Percentiles rank a stretch among this genome's conserved stretches.
These are phyloP conservation scores for Lichtheimia corymbifera DNA, from an alignment of 371 early-diverging fungal species.

Conservation along the genomic window DNA sequence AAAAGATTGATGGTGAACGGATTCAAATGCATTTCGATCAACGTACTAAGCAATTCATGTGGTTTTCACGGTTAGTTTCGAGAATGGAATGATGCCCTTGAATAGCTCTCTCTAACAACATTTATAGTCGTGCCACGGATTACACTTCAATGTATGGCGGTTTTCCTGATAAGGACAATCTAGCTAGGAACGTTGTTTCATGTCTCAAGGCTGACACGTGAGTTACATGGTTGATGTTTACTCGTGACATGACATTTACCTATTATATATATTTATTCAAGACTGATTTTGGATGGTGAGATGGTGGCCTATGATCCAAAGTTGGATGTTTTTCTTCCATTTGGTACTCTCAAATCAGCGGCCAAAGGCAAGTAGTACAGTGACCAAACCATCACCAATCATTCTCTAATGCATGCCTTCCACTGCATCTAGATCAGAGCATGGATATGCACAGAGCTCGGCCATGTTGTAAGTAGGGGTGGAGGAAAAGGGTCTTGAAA, in stretches of 20 bases:
- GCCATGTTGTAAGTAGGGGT: constrained; percentile 64
- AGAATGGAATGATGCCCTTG: background rate
- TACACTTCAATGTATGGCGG: constrained; percentile 69
- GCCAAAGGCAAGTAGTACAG: constrained; percentile 44
- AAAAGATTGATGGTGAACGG: constrained; percentile 81
- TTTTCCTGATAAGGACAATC: constrained; percentile 19
- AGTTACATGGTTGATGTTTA: background rate
- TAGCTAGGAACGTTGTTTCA: constrained; percentile 22
- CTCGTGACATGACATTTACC: background rate
- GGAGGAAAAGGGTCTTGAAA: too few species aligned
- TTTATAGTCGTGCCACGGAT: constrained; percentile 43
- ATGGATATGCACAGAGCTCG: constrained; percentile 38
- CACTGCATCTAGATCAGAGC: constrained; percentile 19
- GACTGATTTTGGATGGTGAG: constrained; percentile 64
- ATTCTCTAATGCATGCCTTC: background rate
- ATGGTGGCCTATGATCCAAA: constrained; percentile 71
- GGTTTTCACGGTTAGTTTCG: constrained; percentile 55
- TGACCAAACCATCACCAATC: background rate
- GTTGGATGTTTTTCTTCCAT: constrained; percentile 56
- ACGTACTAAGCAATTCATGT: constrained; percentile 43
- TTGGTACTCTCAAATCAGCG: constrained; percentile 72
- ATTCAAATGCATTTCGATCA: constrained; percentile 69
- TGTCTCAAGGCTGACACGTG: constrained; percentile 28
- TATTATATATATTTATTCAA: constrained; percentile 1
- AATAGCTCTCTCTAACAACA: background rate